Percentiles rank a stretch among this genome's conserved stretches.
phyloP scores from a whole-genome alignment of 371 early-diverging fungal species.

The Rhizomucor miehei region DNA sequence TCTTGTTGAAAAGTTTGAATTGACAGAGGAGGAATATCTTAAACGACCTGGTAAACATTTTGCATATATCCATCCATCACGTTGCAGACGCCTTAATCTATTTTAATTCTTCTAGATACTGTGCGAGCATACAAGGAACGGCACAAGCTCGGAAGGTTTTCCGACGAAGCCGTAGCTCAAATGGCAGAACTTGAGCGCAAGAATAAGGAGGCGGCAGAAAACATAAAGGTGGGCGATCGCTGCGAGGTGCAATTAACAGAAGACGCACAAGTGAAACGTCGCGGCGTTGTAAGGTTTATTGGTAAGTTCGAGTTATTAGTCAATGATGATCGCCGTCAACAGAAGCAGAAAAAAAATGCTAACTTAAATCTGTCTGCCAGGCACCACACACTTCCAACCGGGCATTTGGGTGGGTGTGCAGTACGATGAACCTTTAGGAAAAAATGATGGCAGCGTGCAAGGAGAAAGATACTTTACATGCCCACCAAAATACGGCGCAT shows the following conservation, averaged over 20 bases:
- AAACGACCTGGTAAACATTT: conserved; percentile 55
- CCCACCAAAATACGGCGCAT: conserved; percentile 75
- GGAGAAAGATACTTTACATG: conserved; percentile 78
- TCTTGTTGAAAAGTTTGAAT: conserved; percentile 89
- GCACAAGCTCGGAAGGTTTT: conserved; percentile 87
- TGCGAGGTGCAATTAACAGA: conserved; percentile 73
- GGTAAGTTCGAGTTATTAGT: conserved; percentile 37
- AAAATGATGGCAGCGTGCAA: conserved; percentile 88
- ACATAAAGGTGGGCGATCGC: conserved; percentile 76
- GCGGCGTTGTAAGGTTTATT: conserved; percentile 83
- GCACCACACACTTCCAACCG: conserved; percentile 72
- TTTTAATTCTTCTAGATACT: conserved; percentile 51
- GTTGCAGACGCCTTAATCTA: neutral
- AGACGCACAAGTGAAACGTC: conserved; percentile 47
- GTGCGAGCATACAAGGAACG: conserved; percentile 88
- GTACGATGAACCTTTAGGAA: conserved; percentile 95
- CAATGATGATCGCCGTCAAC: neutral
- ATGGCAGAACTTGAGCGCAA: conserved; percentile 38
- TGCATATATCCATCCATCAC: neutral
- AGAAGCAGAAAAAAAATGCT: too few species aligned
- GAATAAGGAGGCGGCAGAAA: conserved; percentile 48
- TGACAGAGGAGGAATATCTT: conserved; percentile 84
- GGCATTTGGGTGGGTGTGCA: conserved; percentile 94
- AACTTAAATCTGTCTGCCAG: conserved; percentile 18
- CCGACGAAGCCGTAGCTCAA: conserved; percentile 51